These are phyloP conservation scores for Tetragonia tetragonoides DNA, from an alignment of 148 eudicot genomes.

Conservation along the genomic window DNA sequence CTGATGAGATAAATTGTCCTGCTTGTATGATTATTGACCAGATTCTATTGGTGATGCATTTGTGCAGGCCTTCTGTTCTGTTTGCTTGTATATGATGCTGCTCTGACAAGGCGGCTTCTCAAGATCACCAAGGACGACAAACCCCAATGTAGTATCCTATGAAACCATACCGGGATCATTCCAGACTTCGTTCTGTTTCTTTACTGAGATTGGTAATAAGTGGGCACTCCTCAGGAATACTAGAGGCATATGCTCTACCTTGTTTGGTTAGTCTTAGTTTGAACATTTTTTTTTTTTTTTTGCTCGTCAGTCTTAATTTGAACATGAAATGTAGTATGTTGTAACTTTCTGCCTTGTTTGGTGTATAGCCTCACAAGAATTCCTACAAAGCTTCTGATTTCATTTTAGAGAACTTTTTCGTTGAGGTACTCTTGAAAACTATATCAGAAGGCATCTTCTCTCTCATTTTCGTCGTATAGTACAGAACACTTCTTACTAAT, in stretches of 20 bases:
- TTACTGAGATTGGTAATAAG: conserved; percentile 1
- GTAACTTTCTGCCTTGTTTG: background rate
- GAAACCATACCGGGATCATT: background rate
- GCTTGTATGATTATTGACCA: background rate
- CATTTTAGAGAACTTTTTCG: background rate
- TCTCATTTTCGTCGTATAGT: no score
- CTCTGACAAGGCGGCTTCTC: background rate
- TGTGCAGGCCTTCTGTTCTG: background rate
- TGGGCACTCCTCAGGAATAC: background rate
- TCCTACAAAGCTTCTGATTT: background rate
- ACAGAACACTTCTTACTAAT: no score
- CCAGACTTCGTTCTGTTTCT: background rate
- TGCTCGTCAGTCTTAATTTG: background rate
- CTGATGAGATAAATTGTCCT: background rate
- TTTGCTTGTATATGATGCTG: background rate
- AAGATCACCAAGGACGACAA: background rate
- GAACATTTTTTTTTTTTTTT: no score
- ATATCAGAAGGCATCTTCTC: no score
- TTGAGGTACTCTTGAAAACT: background rate
- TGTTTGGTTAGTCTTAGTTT: background rate
- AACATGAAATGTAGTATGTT: background rate
- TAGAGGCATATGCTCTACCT: background rate
- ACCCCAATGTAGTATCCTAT: background rate
- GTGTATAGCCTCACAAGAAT: background rate
- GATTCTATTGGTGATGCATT: background rate